Base-by-base conservation (phyloP, 768 basidiomycete species). In the Tulasnella sp. region DNA sequence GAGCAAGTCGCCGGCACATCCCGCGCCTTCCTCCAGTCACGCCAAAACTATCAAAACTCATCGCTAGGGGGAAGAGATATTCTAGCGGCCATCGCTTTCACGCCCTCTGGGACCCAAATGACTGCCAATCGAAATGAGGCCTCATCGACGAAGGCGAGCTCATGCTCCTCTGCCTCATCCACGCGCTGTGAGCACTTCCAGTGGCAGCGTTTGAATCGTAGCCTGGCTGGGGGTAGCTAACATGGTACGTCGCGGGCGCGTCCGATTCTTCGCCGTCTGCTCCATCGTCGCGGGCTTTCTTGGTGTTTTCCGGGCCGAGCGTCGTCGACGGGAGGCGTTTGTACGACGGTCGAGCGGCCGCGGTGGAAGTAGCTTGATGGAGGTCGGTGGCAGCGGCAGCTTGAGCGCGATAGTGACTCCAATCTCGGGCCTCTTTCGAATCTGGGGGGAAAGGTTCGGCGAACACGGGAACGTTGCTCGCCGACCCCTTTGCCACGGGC, bases 81-180 rank as follows among this genome's bases (percentile, higher is more conserved):
- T 36, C 76, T 44, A 52, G 16, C 38, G 76, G 27, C 52, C 21
- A 4, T 16, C 44, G 1, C 18, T 6, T 31, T 68, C 19, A 68
- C 62, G 62, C 62, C 34, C 62, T 68, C 31, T 68, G 62, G 14
- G 62, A 68, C 2, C 62, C 62, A 34, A 68, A 68, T 34, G 62
- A 68, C 73, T 79, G 68, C 78, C 78, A 79, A 34, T 79, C 78
- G 71, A 79, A 79, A 40, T 74, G 38, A 2, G 71, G 42, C 31
- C 78, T 79, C 71, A 79, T 31, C 27, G 71, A 40, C 24, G 71
- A 44, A 24, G 78, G 78, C 36, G 78, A 73, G 34, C 78, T 79
- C 40, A 79, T 40, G 44, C 78, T 79, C 73, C 78, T 79, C 27
- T 79, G 78, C 68, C 78, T 72, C 71, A 72, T 71, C 78, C 78